These are phyloP conservation scores for Leishmania mexicana DNA, from an alignment of 208 protist genomes.

Conservation along the genomic window DNA sequence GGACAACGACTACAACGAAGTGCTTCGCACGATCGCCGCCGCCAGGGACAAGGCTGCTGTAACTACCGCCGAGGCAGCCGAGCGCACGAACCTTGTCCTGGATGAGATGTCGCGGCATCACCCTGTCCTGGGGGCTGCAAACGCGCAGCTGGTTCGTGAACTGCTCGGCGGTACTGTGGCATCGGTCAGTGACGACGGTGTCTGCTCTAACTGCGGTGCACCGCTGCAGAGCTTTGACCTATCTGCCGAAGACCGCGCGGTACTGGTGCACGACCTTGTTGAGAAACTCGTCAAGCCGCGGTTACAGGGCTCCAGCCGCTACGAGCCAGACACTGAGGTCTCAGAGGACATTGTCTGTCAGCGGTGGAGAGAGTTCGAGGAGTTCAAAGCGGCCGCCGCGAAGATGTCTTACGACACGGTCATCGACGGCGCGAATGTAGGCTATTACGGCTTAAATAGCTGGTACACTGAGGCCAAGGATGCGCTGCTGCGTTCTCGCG, in stretches of 20 bases:
- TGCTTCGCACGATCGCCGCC: slow-evolving; percentile 44
- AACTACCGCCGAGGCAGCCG: neutral
- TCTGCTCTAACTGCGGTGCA: slow-evolving; percentile 48
- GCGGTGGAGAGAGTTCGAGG: slow-evolving; percentile 60
- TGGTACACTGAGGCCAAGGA: slow-evolving; percentile 80
- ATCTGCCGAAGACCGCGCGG: slow-evolving; percentile 35
- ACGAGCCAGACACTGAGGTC: slow-evolving; percentile 60
- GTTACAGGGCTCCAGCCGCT: slow-evolving; percentile 48
- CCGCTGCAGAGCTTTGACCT: slow-evolving; percentile 75
- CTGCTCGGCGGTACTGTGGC: slow-evolving; percentile 53
- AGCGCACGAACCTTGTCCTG: slow-evolving; percentile 6
- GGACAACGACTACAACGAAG: slow-evolving; percentile 75
- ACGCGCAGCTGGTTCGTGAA: slow-evolving; percentile 47
- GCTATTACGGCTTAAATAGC: slow-evolving; percentile 83
- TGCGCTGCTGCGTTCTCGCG: slow-evolving; percentile 44
- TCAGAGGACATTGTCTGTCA: slow-evolving; percentile 34
- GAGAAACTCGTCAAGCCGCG: slow-evolving; percentile 68
- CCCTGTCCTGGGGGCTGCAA: slow-evolving; percentile 69
- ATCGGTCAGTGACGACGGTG: slow-evolving; percentile 26
- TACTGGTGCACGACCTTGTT: slow-evolving; percentile 70
- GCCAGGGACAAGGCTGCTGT: slow-evolving; percentile 1
- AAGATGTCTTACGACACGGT: slow-evolving; percentile 68
- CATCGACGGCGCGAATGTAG: slow-evolving; percentile 82
- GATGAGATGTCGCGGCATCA: slow-evolving; percentile 71
- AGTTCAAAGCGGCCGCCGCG: slow-evolving; percentile 46